Conservation (phyloP, 345 rosid genomes). For the Eucalyptus regnans region DNA sequence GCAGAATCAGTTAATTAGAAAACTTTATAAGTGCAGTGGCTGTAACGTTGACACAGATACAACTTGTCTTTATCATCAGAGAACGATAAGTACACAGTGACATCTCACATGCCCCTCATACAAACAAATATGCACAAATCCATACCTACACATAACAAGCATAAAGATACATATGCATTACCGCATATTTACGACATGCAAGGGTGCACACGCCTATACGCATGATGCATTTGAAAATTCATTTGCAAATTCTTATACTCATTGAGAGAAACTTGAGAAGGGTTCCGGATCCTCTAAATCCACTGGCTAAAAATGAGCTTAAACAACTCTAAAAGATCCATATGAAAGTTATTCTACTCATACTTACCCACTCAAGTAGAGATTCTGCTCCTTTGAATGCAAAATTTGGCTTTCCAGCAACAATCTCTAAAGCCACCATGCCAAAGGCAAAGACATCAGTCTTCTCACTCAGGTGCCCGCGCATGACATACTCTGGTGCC, state of each 20-base stretch:
- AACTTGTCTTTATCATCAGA: background rate
- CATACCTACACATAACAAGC: background rate
- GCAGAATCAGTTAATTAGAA: background rate
- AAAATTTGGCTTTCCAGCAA: slow-evolving; percentile 64
- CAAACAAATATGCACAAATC: background rate
- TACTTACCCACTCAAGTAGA: slow-evolving; percentile 63
- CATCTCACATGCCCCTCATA: background rate
- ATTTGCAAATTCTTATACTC: background rate
- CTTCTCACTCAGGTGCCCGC: slow-evolving; percentile 63
- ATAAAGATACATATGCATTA: background rate
- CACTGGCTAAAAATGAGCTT: background rate
- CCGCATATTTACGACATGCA: background rate
- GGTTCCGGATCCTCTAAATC: background rate
- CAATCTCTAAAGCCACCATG: slow-evolving; percentile 47
- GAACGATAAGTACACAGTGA: background rate
- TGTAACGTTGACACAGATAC: background rate
- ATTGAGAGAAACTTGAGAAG: background rate
- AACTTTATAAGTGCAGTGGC: background rate
- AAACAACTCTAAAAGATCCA: background rate
- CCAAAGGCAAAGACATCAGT: slow-evolving; percentile 62
- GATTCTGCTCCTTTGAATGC: slow-evolving; percentile 27
- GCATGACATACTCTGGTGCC: slow-evolving; percentile 70
- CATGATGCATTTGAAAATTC: background rate
- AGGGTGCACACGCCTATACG: background rate
- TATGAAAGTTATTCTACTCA: background rate